Conservation (phyloP, 1,139 yeast genomes). For the Geotrichum histeridarum region DNA sequence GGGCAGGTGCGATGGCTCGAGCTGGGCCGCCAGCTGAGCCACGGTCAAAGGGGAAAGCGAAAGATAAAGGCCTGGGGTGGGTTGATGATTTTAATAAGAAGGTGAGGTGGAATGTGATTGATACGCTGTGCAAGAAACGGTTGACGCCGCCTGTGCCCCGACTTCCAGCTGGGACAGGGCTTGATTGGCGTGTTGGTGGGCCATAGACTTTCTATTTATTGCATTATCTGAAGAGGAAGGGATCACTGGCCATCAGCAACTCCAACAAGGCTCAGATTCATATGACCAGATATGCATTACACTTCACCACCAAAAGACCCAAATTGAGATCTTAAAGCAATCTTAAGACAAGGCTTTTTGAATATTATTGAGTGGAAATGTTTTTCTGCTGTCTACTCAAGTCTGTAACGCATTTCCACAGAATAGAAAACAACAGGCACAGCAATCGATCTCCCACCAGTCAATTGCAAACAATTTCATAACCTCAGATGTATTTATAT, state of each 20-base stretch:
- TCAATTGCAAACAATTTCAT: no score
- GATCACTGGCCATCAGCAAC: no score
- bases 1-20: constrained; percentile 31
- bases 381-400: not conserved
- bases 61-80: constrained; percentile 33
- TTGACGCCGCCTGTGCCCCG: constrained; percentile 2
- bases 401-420: not conserved
- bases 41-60: no score
- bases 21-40: not conserved
- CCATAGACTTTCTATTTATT: not conserved
- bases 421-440: no score
- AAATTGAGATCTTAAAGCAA: no score
- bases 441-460: no score
- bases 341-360: no score
- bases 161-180: not conserved
- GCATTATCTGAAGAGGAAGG: no score
- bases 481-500: no score
- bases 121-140: constrained; percentile 6
- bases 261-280: no score
- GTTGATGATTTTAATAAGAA: constrained; percentile 32
- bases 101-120: constrained; percentile 24
- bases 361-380: not conserved
- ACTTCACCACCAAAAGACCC: no score
- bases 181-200: not conserved
- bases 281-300: no score